Conservation (phyloP, 1,139 yeast species). For the Pichia kudriavzevii region DNA sequence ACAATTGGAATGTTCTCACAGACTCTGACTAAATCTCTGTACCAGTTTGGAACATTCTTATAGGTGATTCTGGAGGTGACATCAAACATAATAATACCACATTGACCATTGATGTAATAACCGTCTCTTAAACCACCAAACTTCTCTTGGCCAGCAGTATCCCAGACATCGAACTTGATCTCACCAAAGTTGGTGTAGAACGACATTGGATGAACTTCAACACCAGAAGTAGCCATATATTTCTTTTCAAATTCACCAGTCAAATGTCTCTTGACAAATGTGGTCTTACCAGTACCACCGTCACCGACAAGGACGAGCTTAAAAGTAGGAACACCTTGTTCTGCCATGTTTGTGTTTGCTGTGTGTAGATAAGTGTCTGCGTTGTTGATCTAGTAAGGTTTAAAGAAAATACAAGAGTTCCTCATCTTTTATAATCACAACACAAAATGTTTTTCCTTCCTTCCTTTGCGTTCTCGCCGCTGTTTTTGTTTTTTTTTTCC, state of each 20-base stretch:
- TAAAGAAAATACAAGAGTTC: too few relatives aligned
- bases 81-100: slow-evolving; percentile 99
- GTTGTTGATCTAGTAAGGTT: too few relatives aligned
- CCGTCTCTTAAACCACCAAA: slow-evolving; percentile 99
- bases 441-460: too few relatives aligned
- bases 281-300: slow-evolving; percentile 99
- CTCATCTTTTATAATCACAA: too few relatives aligned
- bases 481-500: too few relatives aligned
- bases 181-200: slow-evolving; percentile 99
- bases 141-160: slow-evolving; percentile 99
- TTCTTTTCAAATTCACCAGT: slow-evolving; percentile 99
- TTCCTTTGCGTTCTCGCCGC: too few relatives aligned
- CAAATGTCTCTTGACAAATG: slow-evolving; percentile 98
- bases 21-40: slow-evolving; percentile 97
- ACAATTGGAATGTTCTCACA: slow-evolving; percentile 99
- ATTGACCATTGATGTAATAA: slow-evolving; percentile 98
- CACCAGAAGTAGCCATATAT: slow-evolving; percentile 98
- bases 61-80: slow-evolving; percentile 99
- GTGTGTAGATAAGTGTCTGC: slow-evolving; percentile 1
- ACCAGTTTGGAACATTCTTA: slow-evolving; percentile 99
- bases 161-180: slow-evolving; percentile 99
- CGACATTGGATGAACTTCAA: slow-evolving; percentile 97
- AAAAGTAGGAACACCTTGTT: slow-evolving; percentile 94
- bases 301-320: slow-evolving; percentile 98
- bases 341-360: slow-evolving; percentile 32